These are phyloP conservation scores for Wallacemonas sp. DNA, from an alignment of 208 protist genomes.

Conservation along the genomic window DNA sequence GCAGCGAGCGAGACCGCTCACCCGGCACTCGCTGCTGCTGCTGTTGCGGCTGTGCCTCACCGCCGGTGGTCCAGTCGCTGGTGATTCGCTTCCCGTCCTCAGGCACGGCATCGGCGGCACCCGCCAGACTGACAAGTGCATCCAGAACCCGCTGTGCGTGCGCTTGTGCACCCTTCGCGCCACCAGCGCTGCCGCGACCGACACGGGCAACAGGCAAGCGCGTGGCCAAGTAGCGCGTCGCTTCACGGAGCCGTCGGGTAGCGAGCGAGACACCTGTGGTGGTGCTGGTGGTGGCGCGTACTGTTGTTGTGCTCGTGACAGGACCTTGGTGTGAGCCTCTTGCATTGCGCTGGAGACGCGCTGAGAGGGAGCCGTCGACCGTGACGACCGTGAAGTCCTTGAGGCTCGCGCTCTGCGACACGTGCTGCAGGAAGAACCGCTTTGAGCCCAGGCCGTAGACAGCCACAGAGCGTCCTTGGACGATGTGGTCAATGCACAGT, in stretches of 20 bases:
- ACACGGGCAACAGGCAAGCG: neutral
- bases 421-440: slow-evolving; percentile 76
- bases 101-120: too few relatives aligned
- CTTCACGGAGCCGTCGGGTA: neutral
- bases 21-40: neutral
- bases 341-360: neutral
- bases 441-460: slow-evolving; percentile 82
- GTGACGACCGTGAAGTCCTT: slow-evolving; percentile 27
- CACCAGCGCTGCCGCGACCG: too few relatives aligned
- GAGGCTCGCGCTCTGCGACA: slow-evolving; percentile 60
- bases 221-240: neutral
- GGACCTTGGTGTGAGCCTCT: too few relatives aligned
- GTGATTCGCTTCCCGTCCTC: neutral
- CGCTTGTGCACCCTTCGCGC: too few relatives aligned
- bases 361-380: slow-evolving; percentile 45
- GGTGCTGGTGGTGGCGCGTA: neutral
- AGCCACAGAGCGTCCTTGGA: slow-evolving; percentile 73
- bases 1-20: slow-evolving; percentile 2
- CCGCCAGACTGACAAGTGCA: neutral
- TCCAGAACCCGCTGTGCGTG: neutral
- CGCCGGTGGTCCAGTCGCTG: neutral
- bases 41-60: neutral
- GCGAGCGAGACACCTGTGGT: neutral
- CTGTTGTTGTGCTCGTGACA: too few relatives aligned
- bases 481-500: slow-evolving; percentile 69